Base-by-base conservation (phyloP, 2,329 filamentous ascomycete species). In the Cladobotryum protrusum region DNA sequence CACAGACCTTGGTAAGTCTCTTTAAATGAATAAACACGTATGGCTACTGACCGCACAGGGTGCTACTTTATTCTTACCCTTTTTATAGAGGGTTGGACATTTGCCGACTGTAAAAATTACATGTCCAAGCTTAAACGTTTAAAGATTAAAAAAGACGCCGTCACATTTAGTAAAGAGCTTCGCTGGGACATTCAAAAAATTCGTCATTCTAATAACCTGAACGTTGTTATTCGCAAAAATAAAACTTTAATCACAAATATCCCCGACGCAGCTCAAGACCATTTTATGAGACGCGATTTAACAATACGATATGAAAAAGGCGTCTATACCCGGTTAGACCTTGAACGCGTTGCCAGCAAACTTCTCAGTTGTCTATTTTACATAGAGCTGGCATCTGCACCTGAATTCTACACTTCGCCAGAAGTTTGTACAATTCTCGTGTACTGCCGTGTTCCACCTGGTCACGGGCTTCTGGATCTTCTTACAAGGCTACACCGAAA, bases 291-390 rank as follows among this genome's bases (percentile, higher is more conserved):
- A 29, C n/a, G 12, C 18, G 39, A 41, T 41, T 7, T 41, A 18
- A 13, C 14, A 3, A 7, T 41, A 5, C 12, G 12, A 18, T 41
- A 41, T 20, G 17, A 41, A 3, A 18, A 12, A 3, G 39, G 39
- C 14, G 15, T 13, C 18, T 41, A 41, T 36, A 43, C 19, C 7
- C n/a, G 5, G 11, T 17, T n/a, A 4, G 13, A 9, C 15, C 39
- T 48, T 18, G 41, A 9, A 32, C 9, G 5, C 8, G 20, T 42
- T 6, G 33, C 43, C 14, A 24, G 29, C n/a, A 42, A 45, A 20
- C 15, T 50, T 5, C 29, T 50, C 15, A 29, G 24, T 15, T 42
- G 18, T 15, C 20, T 52, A 8, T 52, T 52, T 20, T 52, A 46
- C 33, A 47, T 52, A 13, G 32, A 52, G 37, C 46, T 52, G 14